These are phyloP conservation scores for Taiozyma sp. DNA, from an alignment of 1,139 yeast species.

Conservation along the genomic window DNA sequence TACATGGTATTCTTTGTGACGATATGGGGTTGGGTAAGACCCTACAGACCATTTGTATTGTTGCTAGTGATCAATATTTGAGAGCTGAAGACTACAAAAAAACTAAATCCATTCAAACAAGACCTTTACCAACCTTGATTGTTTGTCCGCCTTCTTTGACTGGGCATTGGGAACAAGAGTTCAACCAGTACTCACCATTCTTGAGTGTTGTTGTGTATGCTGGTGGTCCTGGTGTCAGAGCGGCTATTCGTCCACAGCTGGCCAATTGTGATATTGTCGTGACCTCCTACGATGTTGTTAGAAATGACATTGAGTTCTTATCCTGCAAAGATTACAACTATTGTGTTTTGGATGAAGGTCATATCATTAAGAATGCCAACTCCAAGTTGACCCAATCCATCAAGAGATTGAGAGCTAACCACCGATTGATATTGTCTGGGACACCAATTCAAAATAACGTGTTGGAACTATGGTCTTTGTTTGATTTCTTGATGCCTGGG, in stretches of 20 bases:
- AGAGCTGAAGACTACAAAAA: conserved; percentile 64
- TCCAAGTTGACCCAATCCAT: conserved; percentile 90
- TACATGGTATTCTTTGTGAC: conserved; percentile 96
- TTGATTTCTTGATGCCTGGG: conserved; percentile 98
- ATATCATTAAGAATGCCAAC: conserved; percentile 86
- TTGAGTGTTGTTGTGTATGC: conserved; percentile 82
- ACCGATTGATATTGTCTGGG: conserved; percentile 87
- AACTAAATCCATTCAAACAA: conserved; percentile 61
- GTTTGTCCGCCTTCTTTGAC: conserved; percentile 97
- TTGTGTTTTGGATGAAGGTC: conserved; percentile 97
- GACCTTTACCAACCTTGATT: conserved; percentile 78
- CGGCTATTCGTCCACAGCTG: conserved; percentile 48
- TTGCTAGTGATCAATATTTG: conserved; percentile 90
- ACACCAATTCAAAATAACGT: conserved; percentile 98
- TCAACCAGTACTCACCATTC: conserved; percentile 86
- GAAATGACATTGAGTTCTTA: conserved; percentile 78
- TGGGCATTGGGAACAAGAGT: conserved; percentile 98
- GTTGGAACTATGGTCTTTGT: conserved; percentile 92
- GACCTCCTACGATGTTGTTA: conserved; percentile 92
- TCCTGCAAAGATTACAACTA: conserved; percentile 73
- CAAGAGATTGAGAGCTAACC: conserved; percentile 78
- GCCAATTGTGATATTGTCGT: conserved; percentile 76
- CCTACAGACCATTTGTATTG: conserved; percentile 92
- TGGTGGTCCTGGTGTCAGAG: conserved; percentile 82
- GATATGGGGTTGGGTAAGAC: conserved; percentile 99